phyloP scores from a whole-genome alignment of 257 asterid genomes.

The Prunella vulgaris region DNA sequence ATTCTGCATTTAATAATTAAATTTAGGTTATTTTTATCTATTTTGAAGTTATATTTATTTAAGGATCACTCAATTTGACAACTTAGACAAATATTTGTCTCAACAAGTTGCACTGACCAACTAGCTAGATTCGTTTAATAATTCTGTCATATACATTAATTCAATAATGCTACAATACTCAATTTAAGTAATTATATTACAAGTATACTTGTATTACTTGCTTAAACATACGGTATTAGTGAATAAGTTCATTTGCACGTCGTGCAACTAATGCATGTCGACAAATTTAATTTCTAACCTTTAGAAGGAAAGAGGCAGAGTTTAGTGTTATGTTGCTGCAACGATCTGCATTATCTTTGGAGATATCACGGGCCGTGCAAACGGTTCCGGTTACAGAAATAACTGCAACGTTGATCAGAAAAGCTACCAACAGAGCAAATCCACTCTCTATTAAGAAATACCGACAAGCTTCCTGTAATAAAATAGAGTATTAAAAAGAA shows the following conservation, averaged over 20 bases:
- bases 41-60: background rate
- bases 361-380: constrained; percentile 41
- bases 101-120: too few relatives aligned
- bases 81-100: too few relatives aligned
- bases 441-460: constrained; percentile 83
- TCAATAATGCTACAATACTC: too few relatives aligned
- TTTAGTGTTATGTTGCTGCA: constrained; percentile 73
- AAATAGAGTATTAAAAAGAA: background rate
- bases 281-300: constrained; percentile 40
- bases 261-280: too few relatives aligned
- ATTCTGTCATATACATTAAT: too few relatives aligned
- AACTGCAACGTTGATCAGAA: constrained; percentile 70
- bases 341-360: constrained; percentile 27
- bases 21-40: background rate
- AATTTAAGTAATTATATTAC: too few relatives aligned
- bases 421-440: constrained; percentile 66
- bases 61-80: background rate
- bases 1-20: constrained; percentile 37
- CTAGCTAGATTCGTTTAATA: too few relatives aligned
- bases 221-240: too few relatives aligned
- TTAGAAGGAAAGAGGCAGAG: constrained; percentile 84
- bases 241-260: too few relatives aligned
- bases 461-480: constrained; percentile 75
- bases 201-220: too few relatives aligned
- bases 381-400: constrained; percentile 79